Evolutionary conservation across 192 early-diverging fungal genomes (phyloP).

Genomic region (Backusella morwellensis): DNA sequence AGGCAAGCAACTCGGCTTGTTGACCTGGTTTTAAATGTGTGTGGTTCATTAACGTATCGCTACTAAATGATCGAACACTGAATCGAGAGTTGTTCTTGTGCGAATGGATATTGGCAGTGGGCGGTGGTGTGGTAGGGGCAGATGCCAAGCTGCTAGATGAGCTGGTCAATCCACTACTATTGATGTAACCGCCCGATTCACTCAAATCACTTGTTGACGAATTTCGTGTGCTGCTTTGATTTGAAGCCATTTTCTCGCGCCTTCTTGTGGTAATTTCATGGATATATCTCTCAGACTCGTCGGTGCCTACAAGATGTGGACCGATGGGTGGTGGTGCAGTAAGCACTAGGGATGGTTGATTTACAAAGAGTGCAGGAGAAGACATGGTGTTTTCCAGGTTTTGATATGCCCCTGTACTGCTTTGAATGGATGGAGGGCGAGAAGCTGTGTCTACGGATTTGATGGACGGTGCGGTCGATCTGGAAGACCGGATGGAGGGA

Average conservation of each 20-base stretch:
- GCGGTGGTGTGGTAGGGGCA: background rate
- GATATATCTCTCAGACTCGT: background rate
- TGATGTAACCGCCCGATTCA: background rate
- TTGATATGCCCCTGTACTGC: background rate
- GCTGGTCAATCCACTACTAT: background rate
- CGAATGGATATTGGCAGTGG: background rate
- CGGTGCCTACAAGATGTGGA: background rate
- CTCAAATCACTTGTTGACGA: background rate
- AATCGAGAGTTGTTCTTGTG: background rate
- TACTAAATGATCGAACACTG: background rate
- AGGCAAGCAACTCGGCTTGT: slow-evolving; percentile 47
- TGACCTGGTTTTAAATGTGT: slow-evolving; percentile 56
- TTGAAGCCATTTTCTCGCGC: background rate
- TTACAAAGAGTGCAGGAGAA: background rate
- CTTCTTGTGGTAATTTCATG: background rate
- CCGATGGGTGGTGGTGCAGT: background rate
- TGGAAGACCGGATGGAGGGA: background rate
- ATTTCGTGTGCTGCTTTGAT: background rate
- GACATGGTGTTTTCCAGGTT: background rate
- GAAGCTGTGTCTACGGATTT: background rate
- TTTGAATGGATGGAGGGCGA: background rate
- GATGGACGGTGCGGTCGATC: background rate
- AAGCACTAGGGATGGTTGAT: background rate
- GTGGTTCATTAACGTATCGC: slow-evolving; percentile 34
- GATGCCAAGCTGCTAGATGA: background rate